Base-by-base conservation (phyloP, 2,329 filamentous ascomycete species). In the Mycosphaerella sp. region DNA sequence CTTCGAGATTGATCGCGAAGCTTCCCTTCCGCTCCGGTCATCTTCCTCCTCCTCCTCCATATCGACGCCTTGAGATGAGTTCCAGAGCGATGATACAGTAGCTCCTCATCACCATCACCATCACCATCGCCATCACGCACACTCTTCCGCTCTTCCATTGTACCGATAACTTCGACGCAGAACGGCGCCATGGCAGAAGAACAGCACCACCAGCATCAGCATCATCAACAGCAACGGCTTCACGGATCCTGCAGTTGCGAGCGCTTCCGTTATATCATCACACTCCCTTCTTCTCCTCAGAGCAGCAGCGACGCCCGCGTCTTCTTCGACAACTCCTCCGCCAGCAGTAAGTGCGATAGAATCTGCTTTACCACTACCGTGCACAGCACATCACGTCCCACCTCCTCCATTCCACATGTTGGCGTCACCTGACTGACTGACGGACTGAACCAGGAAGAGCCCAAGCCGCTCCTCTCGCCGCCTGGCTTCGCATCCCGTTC, bases 211-310 rank as follows among this genome's bases (percentile, higher is more conserved):
- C 21, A 25, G 2, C 21, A 4, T 25, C 21, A 25, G 7, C 21
- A 4, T 25, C 21, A 25, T 6, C 21, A 34, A 34, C 57, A 64
- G 41, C 77, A 34, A 34, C 57, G 64, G 41, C 77, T 95, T 51
- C 81, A 79, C 58, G 89, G 89, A 62, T 80, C 83, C 58, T 95
- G 90, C 73, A 83, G 85, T 47, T 96, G 90, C 69, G 89, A 89
- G 51, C 82, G 90, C 55, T 95, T 93, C 65, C 79, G 84, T 65
- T 95, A 95, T 71, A 76, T 82, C 52, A 81, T 95, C 59, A 71
- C 80, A 41, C 76, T 91, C 18, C 89, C 89, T n/a, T n/a, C n/a
- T n/a, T n/a, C n/a, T 1, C 40, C 68, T 74, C 16, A 70, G 76
- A 60, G 73, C 36, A 70, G 73, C 35, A 72, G 81, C 30, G 71